Evolutionary conservation across 306 rosid genomes (phyloP), one percentile per base, ranked within the genome.

Genomic region (Dryas octopetala): DNA sequence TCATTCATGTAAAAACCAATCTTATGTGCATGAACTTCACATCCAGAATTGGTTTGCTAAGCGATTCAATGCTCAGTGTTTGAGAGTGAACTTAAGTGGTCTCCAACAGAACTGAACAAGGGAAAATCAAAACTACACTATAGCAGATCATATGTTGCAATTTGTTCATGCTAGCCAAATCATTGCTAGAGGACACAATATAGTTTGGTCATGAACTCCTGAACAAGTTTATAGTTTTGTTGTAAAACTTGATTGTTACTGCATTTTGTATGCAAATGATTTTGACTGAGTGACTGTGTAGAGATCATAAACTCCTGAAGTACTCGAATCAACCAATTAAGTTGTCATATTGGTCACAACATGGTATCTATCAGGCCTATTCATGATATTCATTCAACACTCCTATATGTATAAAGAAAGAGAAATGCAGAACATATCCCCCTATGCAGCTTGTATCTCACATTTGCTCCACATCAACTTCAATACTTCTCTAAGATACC

Each of bases 61-160:
- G 81, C 76, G 98, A 68, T 93, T 93, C 88, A 90, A 95, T 61
- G 91, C 97, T 0, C 89, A 5, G 97, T 95, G 1, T 95, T 95
- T 15, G 97, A 95, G 74, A 95, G 91, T 51, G 98, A 95, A 70
- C 96, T 95, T 6, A 95, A 95, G 61, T 95, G 98, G 97, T 88
- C 87, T 32, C 93, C 96, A 44, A 95, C 96, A n/a, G 97, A 95
- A 47, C 91, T 7, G 62, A 95, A n/a, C 88, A 81, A 76, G 96
- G 98, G 13, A 78, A 75, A 26, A 54, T 85, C 32, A 81, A 90
- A 81, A 90, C 70, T 91, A 95, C 83, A 86, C 83, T 40, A 76
- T 78, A 62, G 74, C 97, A 54, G 96, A 95, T 57, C 83, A 79
- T 43, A 91, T 95, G 98, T 14, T 95, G 76, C 85, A 87, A 14